phyloP scores from a whole-genome alignment of 2,329 filamentous ascomycete genomes.

The Penicillium sclerotigenum region DNA sequence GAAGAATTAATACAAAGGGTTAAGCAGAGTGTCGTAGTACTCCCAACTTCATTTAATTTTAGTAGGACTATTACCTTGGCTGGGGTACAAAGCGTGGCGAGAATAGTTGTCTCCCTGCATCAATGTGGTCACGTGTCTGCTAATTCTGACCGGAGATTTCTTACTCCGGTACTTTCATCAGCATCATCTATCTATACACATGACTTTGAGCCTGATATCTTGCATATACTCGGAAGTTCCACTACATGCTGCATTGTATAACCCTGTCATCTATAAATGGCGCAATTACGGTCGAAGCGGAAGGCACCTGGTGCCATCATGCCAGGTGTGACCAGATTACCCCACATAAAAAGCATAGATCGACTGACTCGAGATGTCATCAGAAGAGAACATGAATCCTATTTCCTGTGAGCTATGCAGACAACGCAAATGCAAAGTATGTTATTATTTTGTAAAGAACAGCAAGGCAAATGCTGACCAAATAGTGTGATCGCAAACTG shows the following conservation, averaged over 20 bases:
- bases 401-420: conserved; percentile 25
- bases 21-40: too few relatives aligned
- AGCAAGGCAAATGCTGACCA: conserved; percentile 5
- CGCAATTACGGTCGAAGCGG: conserved; percentile 10
- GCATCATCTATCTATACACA: not conserved
- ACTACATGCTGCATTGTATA: not conserved
- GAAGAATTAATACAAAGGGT: too few relatives aligned
- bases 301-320: conserved; percentile 5
- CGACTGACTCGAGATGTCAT: conserved; percentile 1
- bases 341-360: not conserved
- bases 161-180: conserved; percentile 12
- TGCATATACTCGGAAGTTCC: not conserved
- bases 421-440: conserved; percentile 25
- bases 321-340: conserved; percentile 5
- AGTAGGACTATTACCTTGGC: too few relatives aligned
- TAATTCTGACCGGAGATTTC: conserved; percentile 12
- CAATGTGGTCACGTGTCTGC: conserved; percentile 2
- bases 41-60: too few relatives aligned
- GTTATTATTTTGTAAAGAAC: not conserved
- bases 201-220: not conserved
- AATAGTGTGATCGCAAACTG: conserved; percentile 24
- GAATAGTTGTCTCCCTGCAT: not conserved
- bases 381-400: conserved; percentile 11
- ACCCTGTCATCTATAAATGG: not conserved
- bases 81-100: too few relatives aligned